Conservation (phyloP, 495 filamentous ascomycete genomes). For the Aspergillus nidulans region DNA sequence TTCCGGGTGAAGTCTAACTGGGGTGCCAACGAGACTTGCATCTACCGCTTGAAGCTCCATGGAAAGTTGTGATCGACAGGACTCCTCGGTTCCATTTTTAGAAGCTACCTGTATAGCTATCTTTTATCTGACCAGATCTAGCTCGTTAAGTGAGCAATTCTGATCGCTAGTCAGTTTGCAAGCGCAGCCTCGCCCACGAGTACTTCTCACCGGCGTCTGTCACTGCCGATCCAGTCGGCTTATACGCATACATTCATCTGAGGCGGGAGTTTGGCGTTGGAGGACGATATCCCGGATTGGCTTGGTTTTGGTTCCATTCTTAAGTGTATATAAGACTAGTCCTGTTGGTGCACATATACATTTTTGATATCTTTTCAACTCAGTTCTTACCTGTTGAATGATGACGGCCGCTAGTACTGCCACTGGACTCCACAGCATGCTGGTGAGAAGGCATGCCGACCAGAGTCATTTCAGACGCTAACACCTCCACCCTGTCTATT, state of each 20-base stretch:
- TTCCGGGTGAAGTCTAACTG: constrained; percentile 47
- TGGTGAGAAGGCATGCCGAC: no score
- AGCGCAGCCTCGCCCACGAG: not conserved
- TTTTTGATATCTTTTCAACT: no score
- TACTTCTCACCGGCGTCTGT: not conserved
- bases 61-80: constrained; percentile 15
- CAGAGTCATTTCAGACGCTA: no score
- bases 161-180: not conserved
- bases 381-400: no score
- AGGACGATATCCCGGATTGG: not conserved
- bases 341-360: no score
- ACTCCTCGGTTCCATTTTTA: not conserved
- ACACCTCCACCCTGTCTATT: no score
- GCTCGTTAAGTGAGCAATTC: not conserved
- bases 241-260: not conserved
- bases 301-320: no score
- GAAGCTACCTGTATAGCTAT: not conserved
- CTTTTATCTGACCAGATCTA: not conserved
- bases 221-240: not conserved
- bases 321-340: no score
- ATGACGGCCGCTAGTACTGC: no score
- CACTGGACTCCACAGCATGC: no score
- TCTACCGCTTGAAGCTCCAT: constrained; percentile 44
- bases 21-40: constrained; percentile 42
- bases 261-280: not conserved